These are phyloP conservation scores for Ogataea methylovora DNA, from an alignment of 805 yeast genomes.

Conservation along the genomic window DNA sequence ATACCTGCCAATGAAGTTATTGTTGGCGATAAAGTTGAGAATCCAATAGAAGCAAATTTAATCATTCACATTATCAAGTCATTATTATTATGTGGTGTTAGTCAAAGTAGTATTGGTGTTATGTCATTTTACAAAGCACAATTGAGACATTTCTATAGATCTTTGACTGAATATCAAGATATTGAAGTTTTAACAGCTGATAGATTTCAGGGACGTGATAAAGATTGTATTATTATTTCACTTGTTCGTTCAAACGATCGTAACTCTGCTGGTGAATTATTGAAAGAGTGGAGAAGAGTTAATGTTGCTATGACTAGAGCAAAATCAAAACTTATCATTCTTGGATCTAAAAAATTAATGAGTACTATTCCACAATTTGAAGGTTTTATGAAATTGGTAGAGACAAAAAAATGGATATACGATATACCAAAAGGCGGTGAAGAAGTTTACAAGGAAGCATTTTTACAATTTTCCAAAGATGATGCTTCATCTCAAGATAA, in stretches of 20 bases:
- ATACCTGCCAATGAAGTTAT: slow-evolving; percentile 50
- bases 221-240: slow-evolving; percentile 84
- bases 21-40: slow-evolving; percentile 63
- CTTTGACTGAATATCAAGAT: slow-evolving; percentile 24
- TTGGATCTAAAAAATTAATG: slow-evolving; percentile 72
- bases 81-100: slow-evolving; percentile 52
- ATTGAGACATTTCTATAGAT: slow-evolving; percentile 36
- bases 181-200: slow-evolving; percentile 90
- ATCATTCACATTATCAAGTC: slow-evolving; percentile 55
- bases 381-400: slow-evolving; percentile 53
- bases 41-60: slow-evolving; percentile 63
- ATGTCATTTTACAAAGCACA: slow-evolving; percentile 89
- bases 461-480: too few species aligned
- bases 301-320: slow-evolving; percentile 96
- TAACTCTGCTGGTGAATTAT: slow-evolving; percentile 62
- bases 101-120: slow-evolving; percentile 60
- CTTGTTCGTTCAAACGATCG: slow-evolving; percentile 74
- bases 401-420: slow-evolving; percentile 56
- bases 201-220: slow-evolving; percentile 93
- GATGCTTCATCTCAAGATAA: too few species aligned
- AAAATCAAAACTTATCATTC: slow-evolving; percentile 67
- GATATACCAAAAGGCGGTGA: too few species aligned
- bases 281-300: slow-evolving; percentile 84
- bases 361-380: slow-evolving; percentile 41
- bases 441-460: too few species aligned